These are phyloP conservation scores for Trypanosoma caninum DNA, from an alignment of 208 protist genomes.

Conservation along the genomic window DNA sequence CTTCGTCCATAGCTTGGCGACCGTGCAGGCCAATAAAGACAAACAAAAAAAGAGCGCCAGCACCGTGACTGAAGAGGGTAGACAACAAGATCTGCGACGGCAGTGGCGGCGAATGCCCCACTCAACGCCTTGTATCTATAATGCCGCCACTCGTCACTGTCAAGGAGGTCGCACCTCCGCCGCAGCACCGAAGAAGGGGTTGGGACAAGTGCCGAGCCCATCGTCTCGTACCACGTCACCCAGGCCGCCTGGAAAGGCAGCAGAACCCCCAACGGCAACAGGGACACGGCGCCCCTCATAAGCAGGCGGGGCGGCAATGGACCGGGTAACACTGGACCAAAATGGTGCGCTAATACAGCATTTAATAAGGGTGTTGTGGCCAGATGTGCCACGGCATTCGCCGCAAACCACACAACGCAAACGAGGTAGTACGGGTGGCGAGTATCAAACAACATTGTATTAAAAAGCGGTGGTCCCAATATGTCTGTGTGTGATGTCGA, in stretches of 20 bases:
- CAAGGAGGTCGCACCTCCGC: constrained; percentile 44
- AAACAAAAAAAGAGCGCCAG: constrained; percentile 34
- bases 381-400: constrained; percentile 44
- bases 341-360: constrained; percentile 60
- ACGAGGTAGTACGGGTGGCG: constrained; percentile 79
- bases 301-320: constrained; percentile 36
- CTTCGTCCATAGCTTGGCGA: constrained; percentile 48
- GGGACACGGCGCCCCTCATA: constrained; percentile 26
- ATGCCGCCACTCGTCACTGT: constrained; percentile 45
- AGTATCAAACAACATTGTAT: constrained; percentile 31
- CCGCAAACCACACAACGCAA: constrained; percentile 32
- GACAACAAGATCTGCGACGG: constrained; percentile 34
- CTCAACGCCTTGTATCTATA: constrained; percentile 54
- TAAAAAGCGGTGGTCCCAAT: constrained; percentile 11
- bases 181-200: constrained; percentile 65
- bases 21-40: constrained; percentile 39
- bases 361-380: constrained; percentile 52
- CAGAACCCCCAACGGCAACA: constrained; percentile 39
- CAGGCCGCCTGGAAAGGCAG: constrained; percentile 64
- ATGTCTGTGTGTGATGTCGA: not conserved
- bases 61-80: constrained; percentile 40
- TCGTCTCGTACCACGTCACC: constrained; percentile 75
- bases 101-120: constrained; percentile 51
- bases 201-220: constrained; percentile 63
- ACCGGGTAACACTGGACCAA: constrained; percentile 44